Base-by-base conservation (phyloP, 1,139 yeast genomes). In the Kluyveromyces sp. region DNA sequence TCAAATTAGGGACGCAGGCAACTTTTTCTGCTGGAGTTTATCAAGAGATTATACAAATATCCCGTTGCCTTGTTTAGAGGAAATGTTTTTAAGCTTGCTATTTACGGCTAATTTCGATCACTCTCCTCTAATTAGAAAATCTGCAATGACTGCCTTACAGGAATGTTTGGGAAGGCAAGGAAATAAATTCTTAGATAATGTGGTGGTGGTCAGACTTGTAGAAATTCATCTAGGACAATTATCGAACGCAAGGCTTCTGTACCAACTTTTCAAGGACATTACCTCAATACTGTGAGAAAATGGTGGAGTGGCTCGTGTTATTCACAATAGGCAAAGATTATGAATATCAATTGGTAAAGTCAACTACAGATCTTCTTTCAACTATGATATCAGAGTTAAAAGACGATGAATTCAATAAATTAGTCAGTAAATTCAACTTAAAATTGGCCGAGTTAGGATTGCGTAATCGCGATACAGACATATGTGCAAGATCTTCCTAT, bases 101-200 rank as follows among this genome's bases (percentile, higher is more conserved):
- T 63, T 71, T 21, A 73, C 79, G 1, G 67, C 81, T 10, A 71
- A 86, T 41, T 82, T 83, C 58, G 97, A 90, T 60, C 67, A 73
- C 28, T 96, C 89, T 46, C 69, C 87, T 30, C 73, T 81, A 48
- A 77, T 89, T 10, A 71, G 96, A 48, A 71, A 95, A 48, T 92
- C 97, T 32, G 83, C 90, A 0, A 72, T 88, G 8, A 96, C 97
- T 0, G 94, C 95, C 0, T 59, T 88, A 3, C 97, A 90, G 60
- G 97, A 90, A 58, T 73, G 85, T 7, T 63, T 87, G 3, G 97
- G 97, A 0, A 68, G 97, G 39, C 81, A 80, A 59, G 86, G 86
- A 0, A 10, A 32, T 45, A 2, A 47, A 25, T 25, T 57, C 4
- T 41, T 61, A n/a, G 54, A 54, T 35, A 53, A 51, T 37, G 37